Base-by-base conservation (phyloP, 495 filamentous ascomycete genomes). In the Ramalina peruviana region DNA sequence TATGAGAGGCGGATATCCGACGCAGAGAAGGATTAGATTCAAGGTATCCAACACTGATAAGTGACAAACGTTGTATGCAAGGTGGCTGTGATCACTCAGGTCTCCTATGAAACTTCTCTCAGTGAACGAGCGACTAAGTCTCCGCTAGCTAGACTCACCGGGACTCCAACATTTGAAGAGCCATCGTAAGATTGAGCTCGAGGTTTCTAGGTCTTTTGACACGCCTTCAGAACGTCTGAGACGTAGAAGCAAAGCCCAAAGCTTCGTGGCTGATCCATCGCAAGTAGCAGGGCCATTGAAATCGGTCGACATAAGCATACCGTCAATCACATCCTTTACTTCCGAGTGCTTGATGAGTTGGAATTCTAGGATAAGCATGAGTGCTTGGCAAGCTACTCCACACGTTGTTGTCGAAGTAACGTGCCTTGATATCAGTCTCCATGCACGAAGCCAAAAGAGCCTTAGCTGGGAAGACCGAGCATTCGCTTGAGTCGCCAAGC, bases 281-380 rank as follows among this genome's bases (percentile, higher is more conserved):
- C 94, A 69, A 19, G 79, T 59, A 19, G 81, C 81, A 3, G 89
- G 93, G 0, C 88, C 88, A 60, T 81, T 88, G 40, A 92, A 69
- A 52, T 88, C 87, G 45, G 82, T 76, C 15, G 82, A 81, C 7
- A 75, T 71, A 36, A 92, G 68, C 58, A 92, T 83, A 36, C 75
- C 74, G 50, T 80, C 79, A 40, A 82, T 70, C 36, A 78, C 72
- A 44, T 83, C 74, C 15, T 76, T 71, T 26, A 85, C 65, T 39
- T 75, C 65, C 27, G 79, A 71, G 52, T 83, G 80, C 9, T 79
- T 66, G 36, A 93, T 61, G 13, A 88, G 64, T 5, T 78, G 69
- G 36, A 65, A 66, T 40, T 79, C 69, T 4, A 95, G 57, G 39
- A 95, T 71, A 20, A 75, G 67, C 43, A 78, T 63, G 61, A 94